Evolutionary conservation across 441 rosid genomes (phyloP).

Genomic region (Omphalea diandra): DNA sequence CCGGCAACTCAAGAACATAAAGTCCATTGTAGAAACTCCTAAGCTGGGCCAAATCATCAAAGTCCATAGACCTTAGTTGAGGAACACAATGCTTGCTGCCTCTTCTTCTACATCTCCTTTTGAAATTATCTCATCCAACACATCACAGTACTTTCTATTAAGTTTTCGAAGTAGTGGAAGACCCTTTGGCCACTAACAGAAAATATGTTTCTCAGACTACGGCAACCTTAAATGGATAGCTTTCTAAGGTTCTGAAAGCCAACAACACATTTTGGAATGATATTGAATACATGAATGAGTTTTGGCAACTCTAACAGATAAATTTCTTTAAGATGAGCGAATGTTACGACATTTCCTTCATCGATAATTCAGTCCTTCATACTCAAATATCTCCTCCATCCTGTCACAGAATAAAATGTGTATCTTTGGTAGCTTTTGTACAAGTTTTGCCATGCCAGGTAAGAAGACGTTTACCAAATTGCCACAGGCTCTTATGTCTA

Average conservation of each 20-base stretch:
- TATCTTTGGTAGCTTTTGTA: background rate
- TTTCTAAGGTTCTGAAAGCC: background rate
- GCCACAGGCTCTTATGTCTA: background rate
- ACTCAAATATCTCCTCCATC: background rate
- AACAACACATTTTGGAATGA: background rate
- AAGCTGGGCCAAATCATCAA: background rate
- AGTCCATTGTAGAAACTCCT: background rate
- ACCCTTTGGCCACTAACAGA: background rate
- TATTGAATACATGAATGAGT: background rate
- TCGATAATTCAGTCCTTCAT: too few species aligned
- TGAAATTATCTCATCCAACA: background rate
- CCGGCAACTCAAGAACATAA: background rate
- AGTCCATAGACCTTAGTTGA: background rate
- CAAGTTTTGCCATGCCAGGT: background rate
- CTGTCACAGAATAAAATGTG: background rate
- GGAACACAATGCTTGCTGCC: background rate
- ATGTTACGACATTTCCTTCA: background rate
- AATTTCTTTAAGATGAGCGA: background rate
- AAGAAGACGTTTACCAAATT: background rate
- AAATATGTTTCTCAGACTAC: background rate
- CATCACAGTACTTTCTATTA: too few species aligned
- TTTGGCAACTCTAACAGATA: background rate
- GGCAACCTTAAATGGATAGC: background rate
- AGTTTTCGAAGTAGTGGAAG: background rate
- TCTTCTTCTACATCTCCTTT: background rate